phyloP scores from a whole-genome alignment of 2,329 filamentous ascomycete genomes.

The Phialophora tarda region DNA sequence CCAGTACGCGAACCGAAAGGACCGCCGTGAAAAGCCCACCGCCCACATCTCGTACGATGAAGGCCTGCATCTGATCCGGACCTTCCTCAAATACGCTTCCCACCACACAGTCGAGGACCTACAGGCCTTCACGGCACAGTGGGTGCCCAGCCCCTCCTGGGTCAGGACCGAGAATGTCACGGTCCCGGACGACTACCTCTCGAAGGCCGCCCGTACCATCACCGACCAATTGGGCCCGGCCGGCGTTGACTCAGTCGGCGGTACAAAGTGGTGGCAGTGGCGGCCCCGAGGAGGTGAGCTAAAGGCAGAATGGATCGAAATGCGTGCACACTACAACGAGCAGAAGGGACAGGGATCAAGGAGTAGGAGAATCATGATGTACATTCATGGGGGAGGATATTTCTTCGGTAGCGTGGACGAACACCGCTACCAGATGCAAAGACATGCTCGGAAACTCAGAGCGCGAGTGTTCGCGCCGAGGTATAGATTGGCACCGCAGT shows the following conservation, averaged over 20 bases:
- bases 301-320: conserved; percentile 94
- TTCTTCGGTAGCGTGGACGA: conserved; percentile 96
- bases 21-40: conserved; percentile 77
- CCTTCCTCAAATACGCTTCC: conserved; percentile 83
- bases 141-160: conserved; percentile 89
- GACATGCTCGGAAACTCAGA: conserved; percentile 91
- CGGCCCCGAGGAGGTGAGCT: conserved; percentile 69
- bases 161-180: conserved; percentile 74
- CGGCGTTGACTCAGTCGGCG: conserved; percentile 77
- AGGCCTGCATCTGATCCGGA: conserved; percentile 82
- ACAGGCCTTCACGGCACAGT: conserved; percentile 88
- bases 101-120: conserved; percentile 91
- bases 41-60: conserved; percentile 94
- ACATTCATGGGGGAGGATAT: conserved; percentile 92
- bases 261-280: conserved; percentile 90
- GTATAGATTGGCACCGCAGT: conserved; percentile 90
- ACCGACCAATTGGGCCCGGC: conserved; percentile 76
- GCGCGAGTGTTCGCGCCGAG: conserved; percentile 84
- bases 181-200: conserved; percentile 69
- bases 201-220: conserved; percentile 69
- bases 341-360: conserved; percentile 66
- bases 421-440: conserved; percentile 97
- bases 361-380: conserved; percentile 81
- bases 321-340: conserved; percentile 79
- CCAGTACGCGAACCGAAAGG: conserved; percentile 81